Base-by-base conservation (phyloP, 768 basidiomycete species). In the Grammothele lineata region DNA sequence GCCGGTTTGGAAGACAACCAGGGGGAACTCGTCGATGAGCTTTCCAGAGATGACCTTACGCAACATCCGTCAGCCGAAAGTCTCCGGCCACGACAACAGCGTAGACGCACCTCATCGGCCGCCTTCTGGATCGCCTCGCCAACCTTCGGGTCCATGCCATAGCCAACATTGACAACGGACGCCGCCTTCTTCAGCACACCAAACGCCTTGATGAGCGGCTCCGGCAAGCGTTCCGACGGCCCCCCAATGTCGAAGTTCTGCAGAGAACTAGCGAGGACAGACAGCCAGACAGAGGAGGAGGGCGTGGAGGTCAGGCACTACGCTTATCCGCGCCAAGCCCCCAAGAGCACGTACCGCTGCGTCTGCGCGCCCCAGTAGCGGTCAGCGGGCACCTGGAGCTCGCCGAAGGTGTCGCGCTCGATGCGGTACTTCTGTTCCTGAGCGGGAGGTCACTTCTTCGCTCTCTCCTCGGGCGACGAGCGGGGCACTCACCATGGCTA, bases 161-260 rank as follows among this genome's bases (percentile, higher is more conserved):
- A 95, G 43, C 69, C 72, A 39, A 85, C 76, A 64, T 99, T 98
- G 53, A 97, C 92, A 45, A 85, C 70, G 9, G 92, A 85, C 2
- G 95, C 96, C 4, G 96, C 95, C 69, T 96, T 96, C 72, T 99
- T 99, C 63, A 99, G 76, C 8, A 96, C 83, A 60, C 93, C 96
- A 56, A 99, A 99, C 0, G 96, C 96, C 66, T 95, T 91, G 72
- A 99, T 95, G 34, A 99, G 72, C n/a, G 95, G 92, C 12, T 81
- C 81, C 0, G 96, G 96, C 54, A 98, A 81, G 48, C 94, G 83
- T 65, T 99, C 96, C 1, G 91, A 73, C 17, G 88, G 84, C 17
- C 96, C 96, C 48, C 96, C 96, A 57, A 99, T 99, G 63, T 99
- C 94, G 58, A 99, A 99, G 68, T 99, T 99, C 67, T 94, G 88